Evolutionary conservation across 352 stramenopile species (phyloP).

Genomic region (Halophytophthora batemanensis): DNA sequence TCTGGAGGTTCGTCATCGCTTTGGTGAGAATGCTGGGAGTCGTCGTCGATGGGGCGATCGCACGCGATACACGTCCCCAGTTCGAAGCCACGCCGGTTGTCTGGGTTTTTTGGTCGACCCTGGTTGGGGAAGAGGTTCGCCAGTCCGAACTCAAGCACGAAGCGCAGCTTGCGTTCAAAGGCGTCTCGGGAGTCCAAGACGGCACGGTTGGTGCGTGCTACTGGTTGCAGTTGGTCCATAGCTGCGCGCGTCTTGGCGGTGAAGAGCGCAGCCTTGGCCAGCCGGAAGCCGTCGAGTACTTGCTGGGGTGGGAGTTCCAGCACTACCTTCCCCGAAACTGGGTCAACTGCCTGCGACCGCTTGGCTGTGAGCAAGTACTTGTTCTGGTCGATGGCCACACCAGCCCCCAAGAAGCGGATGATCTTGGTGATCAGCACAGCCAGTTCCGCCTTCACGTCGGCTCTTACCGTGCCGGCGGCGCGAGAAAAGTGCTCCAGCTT

Average conservation of each 20-base stretch:
- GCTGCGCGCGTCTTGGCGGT: conserved; percentile 28
- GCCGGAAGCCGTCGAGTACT: conserved; percentile 49
- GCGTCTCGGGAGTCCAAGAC: conserved; percentile 42
- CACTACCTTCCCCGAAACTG: conserved; percentile 32
- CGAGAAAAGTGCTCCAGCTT: conserved; percentile 55
- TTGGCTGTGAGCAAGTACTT: conserved; percentile 48
- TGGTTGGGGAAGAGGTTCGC: conserved; percentile 61
- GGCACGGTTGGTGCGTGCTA: conserved; percentile 34
- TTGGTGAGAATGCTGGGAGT: too few relatives aligned
- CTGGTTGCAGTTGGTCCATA: conserved; percentile 50
- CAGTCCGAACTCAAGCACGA: conserved; percentile 56
- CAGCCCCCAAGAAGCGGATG: conserved; percentile 52
- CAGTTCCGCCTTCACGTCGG: conserved; percentile 32
- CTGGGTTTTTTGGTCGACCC: conserved; percentile 29
- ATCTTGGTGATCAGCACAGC: conserved; percentile 51
- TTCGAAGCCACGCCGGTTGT: conserved; percentile 21
- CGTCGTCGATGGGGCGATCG: conserved; percentile 55
- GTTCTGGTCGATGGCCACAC: conserved; percentile 63
- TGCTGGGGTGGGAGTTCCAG: conserved; percentile 40
- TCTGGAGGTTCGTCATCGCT: too few relatives aligned
- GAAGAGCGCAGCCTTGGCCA: conserved; percentile 44
- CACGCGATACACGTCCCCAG: conserved; percentile 63
- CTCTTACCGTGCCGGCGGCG: conserved; percentile 19
- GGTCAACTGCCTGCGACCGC: conserved; percentile 28
- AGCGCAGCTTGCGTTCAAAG: conserved; percentile 42